Evolutionary conservation across 805 yeast genomes (phyloP), one percentile per base, ranked within the genome.

Genomic region (Saturnispora kantuleensis): DNA sequence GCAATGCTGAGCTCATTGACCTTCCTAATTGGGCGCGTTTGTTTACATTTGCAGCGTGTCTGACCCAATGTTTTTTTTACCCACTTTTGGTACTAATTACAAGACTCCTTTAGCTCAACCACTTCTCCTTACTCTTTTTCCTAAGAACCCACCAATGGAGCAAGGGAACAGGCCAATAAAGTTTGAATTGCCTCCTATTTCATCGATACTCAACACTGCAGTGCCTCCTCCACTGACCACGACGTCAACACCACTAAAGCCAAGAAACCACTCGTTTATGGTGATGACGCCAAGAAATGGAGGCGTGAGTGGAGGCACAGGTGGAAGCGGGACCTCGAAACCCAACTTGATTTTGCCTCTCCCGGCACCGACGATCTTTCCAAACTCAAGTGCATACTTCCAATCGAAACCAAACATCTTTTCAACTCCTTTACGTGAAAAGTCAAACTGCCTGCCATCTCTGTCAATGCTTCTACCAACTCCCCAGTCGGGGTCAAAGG

Each of bases 401-500:
- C 31, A 38, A 11, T 31, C 35, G 12, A 29, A 17, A 12, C 31
- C 34, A 15, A 38, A 33, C 18, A 38, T 33, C 11, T 33, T 33
- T 12, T 32, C 30, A 18, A 29, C 46, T 5, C 31, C 46, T n/a
- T 29, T 18, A 9, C 31, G 11, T 15, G 18, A 17, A 15, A 30
- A 30, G 37, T 10, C 15, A 8, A 26, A 15, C 10, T 13, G 31
- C 9, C 15, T 31, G 13, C 31, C 39, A 17, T 16, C 40, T 17
- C 31, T 31, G 17, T 21, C 35, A 36, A 13, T 35, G n/a, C 29
- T 41, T 4, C 34, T 44, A 2, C 35, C 38, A 32, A 47, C 58
- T 10, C 52, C 54, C n/a, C 45, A 50, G n/a, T 42, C 44, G 18
- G 47, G 47, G 42, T 40, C 51, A 11, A 21, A 37, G 12, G 39